Evolutionary conservation across 108 stramenopile species (phyloP), one percentile per base, ranked within the genome.

Genomic region (Licmophora abbreviata): DNA sequence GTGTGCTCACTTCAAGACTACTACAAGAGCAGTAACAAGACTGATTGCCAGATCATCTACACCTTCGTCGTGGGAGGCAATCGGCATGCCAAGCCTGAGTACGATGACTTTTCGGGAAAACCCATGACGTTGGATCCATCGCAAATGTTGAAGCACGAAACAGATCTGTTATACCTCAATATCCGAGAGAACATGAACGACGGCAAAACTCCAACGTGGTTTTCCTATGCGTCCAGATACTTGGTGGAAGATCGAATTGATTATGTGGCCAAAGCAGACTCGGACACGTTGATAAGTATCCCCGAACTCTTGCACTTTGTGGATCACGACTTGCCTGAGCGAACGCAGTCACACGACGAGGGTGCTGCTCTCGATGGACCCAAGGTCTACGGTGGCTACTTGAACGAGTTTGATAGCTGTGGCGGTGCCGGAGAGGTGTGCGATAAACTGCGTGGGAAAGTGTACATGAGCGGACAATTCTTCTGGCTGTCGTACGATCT

Each of bases 141-240:
- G n/a, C n/a, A n/a, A n/a, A 20, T 40, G 38, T 18, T 18, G 15
- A 5, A 40, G 20, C 38, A 40, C 20, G 38, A 40, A 40, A 40
- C 3, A 18, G 38, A 40, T 20, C 3, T 40, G 2, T 2, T 40
- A 5, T 5, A 40, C 20, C 38, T 58, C 46, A 69, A 69, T 32
- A 62, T 69, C 38, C 60, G 56, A 28, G 68, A 69, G 38, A 69
- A 62, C 33, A 57, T 57, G 55, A 57, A 57, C 25, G 36, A 54
- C 0, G 68, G 68, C 11, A 69, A 69, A 27, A 30, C 56, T 14
- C 55, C 57, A 36, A 41, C 68, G 4, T 69, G 55, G 34, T 62
- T 69, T 31, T 29, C 51, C 20, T 69, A 43, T 32, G 60, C 68
- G 4, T 36, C 59, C 17, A 2, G 31, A 14, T 23, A 54, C 12